Evolutionary conservation across 306 rosid genomes (phyloP).

Genomic region (Sphenostylis stenocarpa): DNA sequence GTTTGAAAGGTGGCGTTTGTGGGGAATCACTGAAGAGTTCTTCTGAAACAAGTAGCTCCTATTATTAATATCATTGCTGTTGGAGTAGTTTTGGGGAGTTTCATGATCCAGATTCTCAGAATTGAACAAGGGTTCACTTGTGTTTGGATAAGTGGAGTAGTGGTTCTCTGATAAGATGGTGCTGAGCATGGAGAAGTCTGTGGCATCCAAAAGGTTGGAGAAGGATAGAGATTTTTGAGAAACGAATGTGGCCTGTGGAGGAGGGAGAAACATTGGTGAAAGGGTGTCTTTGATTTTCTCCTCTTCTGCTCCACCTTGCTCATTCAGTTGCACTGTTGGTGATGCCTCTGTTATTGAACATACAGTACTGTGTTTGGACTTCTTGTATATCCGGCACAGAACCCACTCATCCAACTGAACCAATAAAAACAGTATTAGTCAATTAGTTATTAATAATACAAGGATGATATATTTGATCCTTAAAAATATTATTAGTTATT

Average conservation of each 20-base stretch:
- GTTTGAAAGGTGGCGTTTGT: neutral
- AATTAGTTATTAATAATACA: too few relatives aligned
- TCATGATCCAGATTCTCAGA: neutral
- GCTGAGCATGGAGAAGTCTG: constrained; percentile 4
- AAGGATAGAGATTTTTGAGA: constrained; percentile 5
- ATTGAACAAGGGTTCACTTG: neutral
- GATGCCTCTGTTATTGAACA: neutral
- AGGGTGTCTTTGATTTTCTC: neutral
- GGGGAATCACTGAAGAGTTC: neutral
- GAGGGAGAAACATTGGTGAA: neutral
- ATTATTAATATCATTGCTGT: neutral
- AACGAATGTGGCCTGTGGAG: neutral
- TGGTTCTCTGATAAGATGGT: constrained; percentile 6
- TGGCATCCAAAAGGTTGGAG: constrained; percentile 14
- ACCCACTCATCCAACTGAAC: constrained; percentile 18
- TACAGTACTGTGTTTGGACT: neutral
- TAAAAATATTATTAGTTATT: too few relatives aligned
- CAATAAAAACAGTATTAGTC: neutral
- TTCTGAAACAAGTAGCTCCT: neutral
- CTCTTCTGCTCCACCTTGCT: neutral
- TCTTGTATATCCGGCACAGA: constrained; percentile 10
- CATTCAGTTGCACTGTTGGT: neutral
- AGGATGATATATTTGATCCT: too few relatives aligned
- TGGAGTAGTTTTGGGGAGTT: neutral
- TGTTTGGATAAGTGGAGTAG: neutral